Base-by-base conservation (phyloP, 331 rosid genomes). In the Pyrus hybrid region DNA sequence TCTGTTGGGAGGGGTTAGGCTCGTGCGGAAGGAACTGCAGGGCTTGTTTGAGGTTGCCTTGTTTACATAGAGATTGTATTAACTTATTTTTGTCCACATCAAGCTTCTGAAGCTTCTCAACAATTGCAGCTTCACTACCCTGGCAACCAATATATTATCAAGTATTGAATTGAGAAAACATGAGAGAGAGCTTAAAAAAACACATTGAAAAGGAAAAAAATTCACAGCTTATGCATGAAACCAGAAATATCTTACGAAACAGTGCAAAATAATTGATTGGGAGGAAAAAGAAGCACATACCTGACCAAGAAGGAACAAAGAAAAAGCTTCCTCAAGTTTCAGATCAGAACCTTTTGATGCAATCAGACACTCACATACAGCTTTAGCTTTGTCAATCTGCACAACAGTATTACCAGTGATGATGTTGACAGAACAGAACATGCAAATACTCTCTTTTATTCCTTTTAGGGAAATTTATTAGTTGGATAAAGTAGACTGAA, bases 241-340 rank as follows among this genome's bases (percentile, higher is more conserved):
- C 68, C 68, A 30, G 8, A 37, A 69, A 70, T 56, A 73, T 49
- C 73, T 68, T 74, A 16, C 13, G 10, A 29, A 60, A 63, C 63
- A 64, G 49, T 28, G 67, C 21, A 25, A 6, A n/a, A 37, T 54
- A 51, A 60, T 65, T 17, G 26, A 22, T 22, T 62, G 32, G 68
- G 29, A 75, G 82, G 71, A 72, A 73, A 57, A 64, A 54, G 57
- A 80, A 22, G 17, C 8, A 53, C 43, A 69, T 80, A 91, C 98
- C 89, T 86, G 88, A 72, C 96, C 96, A 76, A 90, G 90, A 81
- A 94, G 93, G 79, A 87, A 90, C 63, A 80, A 28, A 70, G 91
- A 83, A 79, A 94, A 80, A 64, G 93, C 85, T 71, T 92, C 97
- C 78, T 86, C 97, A 76, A 90, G 80, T 86, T 90, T 92, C 85